Evolutionary conservation across 2,329 filamentous ascomycete species (phyloP), one percentile per base, ranked within the genome.

Genomic region (Colletotrichum lini): DNA sequence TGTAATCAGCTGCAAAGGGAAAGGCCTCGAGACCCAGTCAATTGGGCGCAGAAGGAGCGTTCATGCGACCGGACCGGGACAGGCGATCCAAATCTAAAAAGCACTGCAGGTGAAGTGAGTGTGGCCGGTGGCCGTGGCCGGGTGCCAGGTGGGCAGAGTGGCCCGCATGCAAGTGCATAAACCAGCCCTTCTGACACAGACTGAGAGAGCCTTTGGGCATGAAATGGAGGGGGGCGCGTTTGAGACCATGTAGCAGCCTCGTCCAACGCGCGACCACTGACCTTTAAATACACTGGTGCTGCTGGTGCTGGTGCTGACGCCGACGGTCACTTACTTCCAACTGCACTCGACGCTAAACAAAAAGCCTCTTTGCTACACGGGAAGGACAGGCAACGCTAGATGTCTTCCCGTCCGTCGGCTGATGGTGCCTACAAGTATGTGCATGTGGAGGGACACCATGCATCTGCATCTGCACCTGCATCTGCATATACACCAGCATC

Each of bases 61-160:
- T 72, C 69, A 72, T 72, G 69, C 69, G 65, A 72, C 65, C 58
- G 53, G 69, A 64, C 69, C 69, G 65, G 69, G 69, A 69, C 69
- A 69, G 69, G 69, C 69, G 69, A 72, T 72, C 69, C 69, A 72
- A 72, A 72, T 72, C 69, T 72, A 71, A 68, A 68, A 68, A 62
- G n/a, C 58, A 62, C 59, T 35, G 44, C 13, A 35, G 8, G 45
- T 35, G 58, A 47, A 38, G 44, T 49, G 7, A 60, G 42, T 35
- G 58, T 49, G 18, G 40, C 21, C 40, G 30, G 42, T 44, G 42
- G 16, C 13, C 13, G 7, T 44, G 42, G 42, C 2, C 42, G 42
- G 8, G 35, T 38, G 2, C 35, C 9, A 38, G 18, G 53, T 56
- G 52, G 30, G 13, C 52, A 56, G 16, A 38, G 66, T 65, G 45